phyloP scores from a whole-genome alignment of 1,284 basidiomycete genomes.

The Meripilus lineatus region DNA sequence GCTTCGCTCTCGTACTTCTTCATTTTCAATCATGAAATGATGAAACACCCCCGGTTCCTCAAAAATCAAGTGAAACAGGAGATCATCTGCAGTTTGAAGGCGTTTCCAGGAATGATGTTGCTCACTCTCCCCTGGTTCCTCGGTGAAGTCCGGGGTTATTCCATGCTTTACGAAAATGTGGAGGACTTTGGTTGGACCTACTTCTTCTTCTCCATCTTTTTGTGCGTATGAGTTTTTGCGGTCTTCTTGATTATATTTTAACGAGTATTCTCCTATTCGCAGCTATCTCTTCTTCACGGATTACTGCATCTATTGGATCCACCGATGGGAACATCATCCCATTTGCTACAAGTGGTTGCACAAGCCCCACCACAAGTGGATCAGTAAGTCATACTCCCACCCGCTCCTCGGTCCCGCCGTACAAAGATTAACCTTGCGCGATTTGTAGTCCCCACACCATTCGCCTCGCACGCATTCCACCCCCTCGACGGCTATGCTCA shows the following conservation, averaged over 20 bases:
- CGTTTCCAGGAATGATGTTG: conserved; percentile 78
- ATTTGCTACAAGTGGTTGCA: conserved; percentile 86
- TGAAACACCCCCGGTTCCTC: conserved; percentile 91
- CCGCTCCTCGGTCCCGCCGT: conserved; percentile 6
- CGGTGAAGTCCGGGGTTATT: conserved; percentile 86
- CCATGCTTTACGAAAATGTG: conserved; percentile 74
- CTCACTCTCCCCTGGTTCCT: conserved; percentile 94
- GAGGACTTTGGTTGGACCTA: conserved; percentile 70
- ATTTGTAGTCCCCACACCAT: conserved; percentile 86
- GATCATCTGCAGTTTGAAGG: conserved; percentile 71
- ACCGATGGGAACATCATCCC: conserved; percentile 89
- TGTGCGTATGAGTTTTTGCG: conserved; percentile 42
- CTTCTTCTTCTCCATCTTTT: conserved; percentile 53
- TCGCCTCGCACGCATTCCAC: conserved; percentile 97
- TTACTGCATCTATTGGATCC: conserved; percentile 91
- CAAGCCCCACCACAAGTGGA: conserved; percentile 99
- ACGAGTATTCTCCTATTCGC: not conserved
- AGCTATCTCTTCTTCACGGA: conserved; percentile 92
- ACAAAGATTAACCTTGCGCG: conserved; percentile 4
- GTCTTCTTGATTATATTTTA: conserved; percentile 4
- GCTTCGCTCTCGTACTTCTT: conserved; percentile 80
- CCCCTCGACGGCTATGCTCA: conserved; percentile 93
- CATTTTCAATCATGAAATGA: conserved; percentile 96
- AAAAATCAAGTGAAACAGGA: conserved; percentile 85
- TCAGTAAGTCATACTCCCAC: conserved; percentile 53